Conservation (phyloP, 176 grass and related monocot genomes). For the Eragrostis curvula region DNA sequence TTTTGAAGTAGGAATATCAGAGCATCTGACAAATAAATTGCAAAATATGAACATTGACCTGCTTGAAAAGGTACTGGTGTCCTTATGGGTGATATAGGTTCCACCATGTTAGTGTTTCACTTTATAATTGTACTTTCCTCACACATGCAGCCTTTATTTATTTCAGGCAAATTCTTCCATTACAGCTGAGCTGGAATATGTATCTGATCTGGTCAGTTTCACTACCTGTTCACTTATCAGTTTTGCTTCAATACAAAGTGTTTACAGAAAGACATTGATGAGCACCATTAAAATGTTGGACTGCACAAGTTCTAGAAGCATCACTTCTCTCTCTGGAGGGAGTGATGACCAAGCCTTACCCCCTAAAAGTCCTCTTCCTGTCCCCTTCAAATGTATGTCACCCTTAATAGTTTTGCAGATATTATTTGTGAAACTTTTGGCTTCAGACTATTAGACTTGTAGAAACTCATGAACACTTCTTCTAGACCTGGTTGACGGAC, state of each 20-base stretch:
- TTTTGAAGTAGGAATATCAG: conserved; percentile 96
- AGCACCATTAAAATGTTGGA: background rate
- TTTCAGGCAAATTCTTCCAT: conserved; percentile 92
- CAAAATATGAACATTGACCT: conserved; percentile 74
- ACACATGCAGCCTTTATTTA: conserved; percentile 33
- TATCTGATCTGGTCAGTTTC: conserved; percentile 83
- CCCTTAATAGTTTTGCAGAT: too few species aligned
- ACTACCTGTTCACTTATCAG: background rate
- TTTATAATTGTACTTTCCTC: conserved; percentile 24
- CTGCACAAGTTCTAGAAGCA: background rate
- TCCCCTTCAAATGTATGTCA: background rate
- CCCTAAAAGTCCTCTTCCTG: too few species aligned
- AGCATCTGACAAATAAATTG: conserved; percentile 75
- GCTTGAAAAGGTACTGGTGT: conserved; percentile 68
- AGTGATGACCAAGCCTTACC: too few species aligned
- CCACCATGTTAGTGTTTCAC: conserved; percentile 3
- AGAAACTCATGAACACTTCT: background rate
- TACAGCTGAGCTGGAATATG: conserved; percentile 83
- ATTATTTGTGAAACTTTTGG: background rate
- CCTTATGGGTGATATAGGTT: conserved; percentile 13
- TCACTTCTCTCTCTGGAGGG: background rate
- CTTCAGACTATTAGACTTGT: background rate
- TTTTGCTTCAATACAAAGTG: background rate
- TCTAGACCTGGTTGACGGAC: background rate
- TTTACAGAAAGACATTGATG: conserved; percentile 5